Conservation (phyloP, 140 eudicot species). For the Ambrosia hybrid region DNA sequence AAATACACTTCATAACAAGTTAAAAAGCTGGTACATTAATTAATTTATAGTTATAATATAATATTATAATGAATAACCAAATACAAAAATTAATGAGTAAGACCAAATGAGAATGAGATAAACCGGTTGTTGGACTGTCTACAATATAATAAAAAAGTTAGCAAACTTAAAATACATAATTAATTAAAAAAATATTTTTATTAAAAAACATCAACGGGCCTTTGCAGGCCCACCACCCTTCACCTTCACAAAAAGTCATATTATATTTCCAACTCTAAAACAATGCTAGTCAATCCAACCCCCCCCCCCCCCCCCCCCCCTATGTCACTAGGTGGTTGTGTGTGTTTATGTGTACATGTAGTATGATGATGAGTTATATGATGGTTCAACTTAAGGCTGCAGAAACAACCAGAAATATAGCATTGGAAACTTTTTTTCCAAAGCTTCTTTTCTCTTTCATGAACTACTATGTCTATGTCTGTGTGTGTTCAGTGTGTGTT, state of each 20-base stretch:
- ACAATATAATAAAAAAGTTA: neutral
- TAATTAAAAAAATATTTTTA: neutral
- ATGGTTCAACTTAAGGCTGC: neutral
- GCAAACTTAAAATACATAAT: neutral
- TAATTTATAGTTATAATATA: too few species aligned
- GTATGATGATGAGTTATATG: constrained; percentile 7
- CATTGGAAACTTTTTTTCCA: constrained; percentile 36
- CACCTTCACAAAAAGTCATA: constrained; percentile 26
- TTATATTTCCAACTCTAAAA: constrained; percentile 1
- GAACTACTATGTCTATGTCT: constrained; percentile 23
- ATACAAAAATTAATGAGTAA: neutral
- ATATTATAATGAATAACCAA: neutral
- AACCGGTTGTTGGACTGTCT: constrained; percentile 38
- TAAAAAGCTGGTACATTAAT: neutral
- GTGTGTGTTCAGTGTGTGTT: constrained; percentile 26
- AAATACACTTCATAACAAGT: neutral
- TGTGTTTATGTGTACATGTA: constrained; percentile 15
- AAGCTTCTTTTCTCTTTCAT: constrained; percentile 39
- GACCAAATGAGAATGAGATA: constrained; percentile 30
- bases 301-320: neutral
- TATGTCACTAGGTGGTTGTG: constrained; percentile 16
- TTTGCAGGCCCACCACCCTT: constrained; percentile 33
- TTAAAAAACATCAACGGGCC: constrained; percentile 33
- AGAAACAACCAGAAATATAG: constrained; percentile 25
- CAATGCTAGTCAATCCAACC: constrained; percentile 18